Evolutionary conservation across 164 flowering plant species (phyloP).

Genomic region (Malania oleifera): DNA sequence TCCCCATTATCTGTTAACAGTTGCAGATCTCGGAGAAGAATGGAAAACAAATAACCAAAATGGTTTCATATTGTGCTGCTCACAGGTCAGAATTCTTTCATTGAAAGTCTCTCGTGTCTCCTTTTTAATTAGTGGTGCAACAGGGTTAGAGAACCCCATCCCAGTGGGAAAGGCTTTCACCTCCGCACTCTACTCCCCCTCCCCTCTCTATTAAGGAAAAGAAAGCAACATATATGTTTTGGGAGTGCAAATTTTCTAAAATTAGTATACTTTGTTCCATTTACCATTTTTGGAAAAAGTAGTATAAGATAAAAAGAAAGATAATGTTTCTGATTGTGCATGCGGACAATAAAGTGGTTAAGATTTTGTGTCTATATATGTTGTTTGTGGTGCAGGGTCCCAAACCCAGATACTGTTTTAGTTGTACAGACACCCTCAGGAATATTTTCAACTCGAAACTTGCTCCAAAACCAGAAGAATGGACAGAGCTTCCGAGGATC

Average conservation of each 20-base stretch:
- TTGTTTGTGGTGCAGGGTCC: background rate
- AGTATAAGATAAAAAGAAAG: background rate
- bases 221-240: background rate
- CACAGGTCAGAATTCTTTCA: conserved; percentile 2
- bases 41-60: conserved; percentile 2
- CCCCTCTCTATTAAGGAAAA: too few species aligned
- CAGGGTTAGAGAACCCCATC: background rate
- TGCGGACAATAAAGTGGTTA: background rate
- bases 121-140: background rate
- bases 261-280: background rate
- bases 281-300: background rate
- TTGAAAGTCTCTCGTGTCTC: background rate
- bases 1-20: background rate
- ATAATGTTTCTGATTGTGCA: background rate
- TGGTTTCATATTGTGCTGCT: conserved; percentile 4
- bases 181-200: too few species aligned
- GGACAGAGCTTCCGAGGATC: background rate
- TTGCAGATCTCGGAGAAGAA: conserved; percentile 1
- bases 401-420: conserved; percentile 8
- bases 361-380: background rate
- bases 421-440: conserved; percentile 2
- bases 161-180: too few species aligned
- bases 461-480: background rate
- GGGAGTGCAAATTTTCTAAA: background rate
- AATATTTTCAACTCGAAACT: background rate